Conservation (phyloP, 1,284 basidiomycete species). For the Boletellus dicymbophilus region DNA sequence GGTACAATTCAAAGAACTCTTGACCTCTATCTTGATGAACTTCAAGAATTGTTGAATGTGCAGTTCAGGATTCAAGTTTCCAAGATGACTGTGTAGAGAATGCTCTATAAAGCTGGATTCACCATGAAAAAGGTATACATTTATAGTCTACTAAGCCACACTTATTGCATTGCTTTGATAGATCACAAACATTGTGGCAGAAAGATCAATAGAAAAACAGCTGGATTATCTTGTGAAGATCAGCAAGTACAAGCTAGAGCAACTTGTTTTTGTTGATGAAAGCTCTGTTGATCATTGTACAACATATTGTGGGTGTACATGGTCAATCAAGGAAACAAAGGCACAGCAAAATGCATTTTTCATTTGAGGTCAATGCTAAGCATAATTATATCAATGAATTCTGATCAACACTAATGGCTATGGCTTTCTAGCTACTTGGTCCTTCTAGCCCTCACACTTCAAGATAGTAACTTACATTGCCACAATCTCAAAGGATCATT, state of each 20-base stretch:
- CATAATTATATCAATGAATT: not conserved
- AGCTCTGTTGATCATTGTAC: not conserved
- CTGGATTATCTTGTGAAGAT: not conserved
- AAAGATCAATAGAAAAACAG: not conserved
- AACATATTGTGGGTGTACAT: not conserved
- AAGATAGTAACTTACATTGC: slow-evolving; percentile 8
- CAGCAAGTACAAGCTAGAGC: not conserved
- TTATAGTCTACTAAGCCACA: not conserved
- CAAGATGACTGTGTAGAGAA: not conserved
- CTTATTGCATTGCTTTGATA: not conserved
- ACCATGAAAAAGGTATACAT: slow-evolving; percentile 6
- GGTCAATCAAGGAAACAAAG: slow-evolving; percentile 4
- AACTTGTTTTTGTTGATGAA: slow-evolving; percentile 6
- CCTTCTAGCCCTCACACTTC: slow-evolving; percentile 2
- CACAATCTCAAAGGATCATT: slow-evolving; percentile 2
- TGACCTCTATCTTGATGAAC: not conserved
- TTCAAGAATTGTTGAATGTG: not conserved
- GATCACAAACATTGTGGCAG: slow-evolving; percentile 2
- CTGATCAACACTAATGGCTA: not conserved
- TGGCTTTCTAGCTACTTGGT: slow-evolving; percentile 2
- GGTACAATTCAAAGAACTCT: not conserved
- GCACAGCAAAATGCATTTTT: slow-evolving; percentile 9
- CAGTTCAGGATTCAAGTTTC: not conserved
- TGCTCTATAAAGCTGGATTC: not conserved
- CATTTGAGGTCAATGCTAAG: not conserved